phyloP scores from a whole-genome alignment of 73 alveolate genomes.

The Breviolum minutum region DNA sequence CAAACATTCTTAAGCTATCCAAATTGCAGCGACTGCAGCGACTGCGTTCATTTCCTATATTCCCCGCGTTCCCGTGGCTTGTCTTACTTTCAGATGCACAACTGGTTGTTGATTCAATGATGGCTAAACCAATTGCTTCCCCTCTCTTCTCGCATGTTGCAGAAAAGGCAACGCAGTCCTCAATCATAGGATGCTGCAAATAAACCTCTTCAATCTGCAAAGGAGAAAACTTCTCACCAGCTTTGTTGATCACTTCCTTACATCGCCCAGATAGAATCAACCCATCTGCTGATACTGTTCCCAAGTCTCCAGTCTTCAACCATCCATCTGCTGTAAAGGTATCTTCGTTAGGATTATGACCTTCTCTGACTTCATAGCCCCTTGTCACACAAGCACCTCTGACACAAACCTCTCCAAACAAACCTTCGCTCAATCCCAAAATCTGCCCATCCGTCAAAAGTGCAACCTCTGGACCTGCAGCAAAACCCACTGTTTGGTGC shows the following conservation, averaged over 20 bases:
- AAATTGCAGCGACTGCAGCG: not conserved
- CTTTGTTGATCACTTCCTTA: slow-evolving; percentile 61
- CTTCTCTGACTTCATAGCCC: slow-evolving; percentile 30
- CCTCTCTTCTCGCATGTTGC: slow-evolving; percentile 35
- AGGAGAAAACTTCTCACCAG: slow-evolving; percentile 69
- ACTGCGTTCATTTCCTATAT: too few species aligned
- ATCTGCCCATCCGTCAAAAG: not conserved
- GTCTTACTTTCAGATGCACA: not conserved
- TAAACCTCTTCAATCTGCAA: slow-evolving; percentile 52
- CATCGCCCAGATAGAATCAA: slow-evolving; percentile 36
- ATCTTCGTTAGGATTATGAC: slow-evolving; percentile 28
- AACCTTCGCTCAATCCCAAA: not conserved
- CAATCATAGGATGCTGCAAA: slow-evolving; percentile 2
- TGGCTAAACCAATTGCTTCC: slow-evolving; percentile 19
- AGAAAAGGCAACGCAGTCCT: slow-evolving; percentile 60
- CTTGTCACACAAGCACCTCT: slow-evolving; percentile 49
- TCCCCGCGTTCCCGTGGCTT: not conserved
- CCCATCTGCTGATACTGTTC: slow-evolving; percentile 12
- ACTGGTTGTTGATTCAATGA: not conserved
- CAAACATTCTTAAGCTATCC: slow-evolving; percentile 35
- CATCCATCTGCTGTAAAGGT: slow-evolving; percentile 35
- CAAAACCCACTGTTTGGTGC: not conserved
- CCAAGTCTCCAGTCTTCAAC: slow-evolving; percentile 49
- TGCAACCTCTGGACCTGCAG: slow-evolving; percentile 49
- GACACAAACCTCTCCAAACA: slow-evolving; percentile 45